A percentile compares a stretch with the other conserved stretches of the same genome.
These are phyloP conservation scores for Pyronema domesticum DNA, from an alignment of 495 filamentous ascomycete genomes.

Conservation along the genomic window DNA sequence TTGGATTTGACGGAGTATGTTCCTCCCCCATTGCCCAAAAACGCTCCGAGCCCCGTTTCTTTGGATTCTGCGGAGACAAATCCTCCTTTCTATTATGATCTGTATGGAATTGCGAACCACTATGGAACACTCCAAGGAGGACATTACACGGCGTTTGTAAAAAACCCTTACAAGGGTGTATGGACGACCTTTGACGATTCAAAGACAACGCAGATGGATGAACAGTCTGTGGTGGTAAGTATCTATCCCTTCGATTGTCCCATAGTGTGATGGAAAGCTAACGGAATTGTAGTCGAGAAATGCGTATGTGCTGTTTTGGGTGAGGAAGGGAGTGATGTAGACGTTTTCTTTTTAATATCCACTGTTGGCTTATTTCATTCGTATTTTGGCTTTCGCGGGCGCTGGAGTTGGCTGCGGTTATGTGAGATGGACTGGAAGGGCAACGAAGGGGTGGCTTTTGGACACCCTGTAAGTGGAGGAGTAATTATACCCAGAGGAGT, in stretches of 20 bases:
- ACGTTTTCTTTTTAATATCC: not conserved
- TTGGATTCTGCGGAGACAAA: conserved; percentile 31
- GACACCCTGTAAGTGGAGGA: no score
- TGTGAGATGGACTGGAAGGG: no score
- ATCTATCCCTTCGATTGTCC: conserved; percentile 2
- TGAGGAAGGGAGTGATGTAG: conserved; percentile 9
- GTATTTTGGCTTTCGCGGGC: no score
- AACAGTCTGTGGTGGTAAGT: conserved; percentile 22
- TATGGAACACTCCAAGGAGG: conserved; percentile 47
- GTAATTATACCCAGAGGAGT: no score
- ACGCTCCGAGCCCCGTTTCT: conserved; percentile 15
- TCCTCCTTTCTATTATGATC: conserved; percentile 49
- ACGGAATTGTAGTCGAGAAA: conserved; percentile 13
- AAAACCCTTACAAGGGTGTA: conserved; percentile 39
- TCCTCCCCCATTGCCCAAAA: conserved; percentile 25
- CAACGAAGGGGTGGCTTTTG: no score
- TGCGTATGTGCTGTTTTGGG: conserved; percentile 22
- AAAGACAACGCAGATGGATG: conserved; percentile 26
- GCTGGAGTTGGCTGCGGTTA: no score
- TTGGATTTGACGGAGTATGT: conserved; percentile 47
- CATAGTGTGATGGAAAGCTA: conserved; percentile 1
- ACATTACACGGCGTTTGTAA: conserved; percentile 51
- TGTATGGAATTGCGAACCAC: conserved; percentile 56
- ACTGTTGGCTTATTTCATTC: no score
- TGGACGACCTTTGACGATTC: conserved; percentile 55